Evolutionary conservation across 2,329 filamentous ascomycete species (phyloP).

Genomic region (Alternaria infectoria): DNA sequence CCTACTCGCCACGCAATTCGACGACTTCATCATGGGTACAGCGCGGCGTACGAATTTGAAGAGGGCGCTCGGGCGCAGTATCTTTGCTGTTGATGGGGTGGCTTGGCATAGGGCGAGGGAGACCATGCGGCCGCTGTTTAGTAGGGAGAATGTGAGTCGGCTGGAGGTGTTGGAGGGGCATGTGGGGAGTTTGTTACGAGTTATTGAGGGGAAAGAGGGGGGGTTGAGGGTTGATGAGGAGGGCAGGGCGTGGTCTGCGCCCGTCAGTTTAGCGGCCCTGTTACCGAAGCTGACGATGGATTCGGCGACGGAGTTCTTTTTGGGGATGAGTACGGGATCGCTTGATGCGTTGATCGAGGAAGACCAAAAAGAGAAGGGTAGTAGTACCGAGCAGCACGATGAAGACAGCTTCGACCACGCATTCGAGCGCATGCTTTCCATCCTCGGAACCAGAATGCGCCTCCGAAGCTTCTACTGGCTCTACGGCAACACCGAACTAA

Average conservation of each 20-base stretch:
- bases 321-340: slow-evolving; percentile 2
- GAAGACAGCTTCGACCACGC: slow-evolving; percentile 2
- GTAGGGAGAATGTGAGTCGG: slow-evolving; percentile 1
- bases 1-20: slow-evolving; percentile 8
- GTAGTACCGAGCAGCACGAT: too few relatives aligned
- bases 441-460: slow-evolving; percentile 6
- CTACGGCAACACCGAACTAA: slow-evolving; percentile 3
- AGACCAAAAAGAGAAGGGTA: not conserved
- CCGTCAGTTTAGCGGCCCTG: slow-evolving; percentile 2
- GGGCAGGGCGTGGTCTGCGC: not conserved
- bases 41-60: slow-evolving; percentile 5
- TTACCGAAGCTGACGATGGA: slow-evolving; percentile 7
- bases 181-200: not conserved
- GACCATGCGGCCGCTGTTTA: slow-evolving; percentile 9
- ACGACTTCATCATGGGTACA: slow-evolving; percentile 9
- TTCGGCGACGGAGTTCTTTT: slow-evolving; percentile 5
- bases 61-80: slow-evolving; percentile 6
- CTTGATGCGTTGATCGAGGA: not conserved
- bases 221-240: not conserved
- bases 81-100: slow-evolving; percentile 10
- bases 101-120: slow-evolving; percentile 8
- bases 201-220: not conserved
- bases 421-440: slow-evolving; percentile 7
- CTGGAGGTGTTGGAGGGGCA: slow-evolving; percentile 6
- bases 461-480: slow-evolving; percentile 8